Conservation (phyloP, 2,329 filamentous ascomycete genomes). For the Monosporascus sp. region DNA sequence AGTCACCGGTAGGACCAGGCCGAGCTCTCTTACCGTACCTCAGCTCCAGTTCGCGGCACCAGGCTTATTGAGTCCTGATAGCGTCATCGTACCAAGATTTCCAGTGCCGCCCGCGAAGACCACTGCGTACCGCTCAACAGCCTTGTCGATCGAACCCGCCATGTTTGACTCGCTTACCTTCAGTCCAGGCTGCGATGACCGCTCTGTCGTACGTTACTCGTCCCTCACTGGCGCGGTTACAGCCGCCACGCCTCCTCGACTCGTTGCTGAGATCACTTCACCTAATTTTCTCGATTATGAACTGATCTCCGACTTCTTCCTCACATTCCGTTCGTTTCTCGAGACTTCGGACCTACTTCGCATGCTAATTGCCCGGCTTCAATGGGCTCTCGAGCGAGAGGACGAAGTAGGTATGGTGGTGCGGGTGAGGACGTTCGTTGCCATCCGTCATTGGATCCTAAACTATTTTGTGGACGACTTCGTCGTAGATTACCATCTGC, state of each 20-base stretch:
- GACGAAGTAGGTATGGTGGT: conserved; percentile 90
- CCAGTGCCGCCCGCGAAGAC: conserved; percentile 35
- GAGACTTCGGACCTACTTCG: conserved; percentile 70
- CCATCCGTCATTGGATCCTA: conserved; percentile 91
- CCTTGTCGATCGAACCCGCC: conserved; percentile 57
- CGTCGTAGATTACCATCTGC: conserved; percentile 67
- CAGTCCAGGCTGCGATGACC: conserved; percentile 73
- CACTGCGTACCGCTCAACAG: conserved; percentile 42
- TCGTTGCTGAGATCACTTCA: conserved; percentile 95
- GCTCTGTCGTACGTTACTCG: conserved; percentile 77
- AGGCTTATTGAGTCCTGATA: conserved; percentile 21
- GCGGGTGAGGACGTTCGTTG: conserved; percentile 92
- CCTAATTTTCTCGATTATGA: conserved; percentile 96
- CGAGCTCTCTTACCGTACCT: conserved; percentile 34
- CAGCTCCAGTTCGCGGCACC: conserved; percentile 26
- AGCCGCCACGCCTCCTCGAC: conserved; percentile 82
- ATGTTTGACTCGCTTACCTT: conserved; percentile 80
- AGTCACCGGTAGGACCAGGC: conserved; percentile 26
- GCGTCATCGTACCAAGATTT: conserved; percentile 33
- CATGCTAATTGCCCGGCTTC: conserved; percentile 77
- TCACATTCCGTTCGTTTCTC: conserved; percentile 88
- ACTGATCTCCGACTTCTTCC: conserved; percentile 93
- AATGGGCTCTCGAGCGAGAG: conserved; percentile 75
- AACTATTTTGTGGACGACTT: conserved; percentile 98
- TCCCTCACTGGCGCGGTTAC: conserved; percentile 66